These are phyloP conservation scores for Ophiostoma fasciatum DNA, from an alignment of 2,329 filamentous ascomycete species.

Conservation along the genomic window DNA sequence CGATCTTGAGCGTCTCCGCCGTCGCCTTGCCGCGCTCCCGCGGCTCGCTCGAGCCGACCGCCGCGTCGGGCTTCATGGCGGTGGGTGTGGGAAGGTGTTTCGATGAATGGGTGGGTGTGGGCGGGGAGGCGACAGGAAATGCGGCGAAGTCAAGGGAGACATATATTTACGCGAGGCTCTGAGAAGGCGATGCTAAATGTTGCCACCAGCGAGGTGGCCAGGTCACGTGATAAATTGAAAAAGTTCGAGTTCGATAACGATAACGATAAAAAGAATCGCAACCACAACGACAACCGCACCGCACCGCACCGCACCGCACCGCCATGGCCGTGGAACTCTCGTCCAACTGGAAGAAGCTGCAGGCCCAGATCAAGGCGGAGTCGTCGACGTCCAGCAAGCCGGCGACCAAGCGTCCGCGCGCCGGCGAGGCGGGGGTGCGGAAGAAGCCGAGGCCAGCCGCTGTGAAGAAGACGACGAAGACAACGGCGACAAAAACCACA, in stretches of 20 bases:
- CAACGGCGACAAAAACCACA: slow-evolving; percentile 3
- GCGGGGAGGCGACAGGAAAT: no score
- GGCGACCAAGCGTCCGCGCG: slow-evolving; percentile 7
- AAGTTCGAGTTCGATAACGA: no score
- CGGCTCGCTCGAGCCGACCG: slow-evolving; percentile 41
- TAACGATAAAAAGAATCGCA: not conserved
- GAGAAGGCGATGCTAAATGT: no score
- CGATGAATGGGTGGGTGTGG: not conserved
- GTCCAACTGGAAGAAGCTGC: slow-evolving; percentile 67
- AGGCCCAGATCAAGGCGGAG: slow-evolving; percentile 42
- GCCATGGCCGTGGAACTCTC: slow-evolving; percentile 36
- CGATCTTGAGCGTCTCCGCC: slow-evolving; percentile 58
- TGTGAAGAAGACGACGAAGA: slow-evolving; percentile 28
- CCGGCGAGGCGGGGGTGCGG: slow-evolving; percentile 7
- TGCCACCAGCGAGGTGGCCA: no score
- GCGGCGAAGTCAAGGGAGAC: no score
- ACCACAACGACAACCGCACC: not conserved
- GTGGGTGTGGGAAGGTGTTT: not conserved
- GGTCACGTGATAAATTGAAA: no score
- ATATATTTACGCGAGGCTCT: no score
- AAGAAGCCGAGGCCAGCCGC: no score
- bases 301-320: not conserved
- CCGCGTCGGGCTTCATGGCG: slow-evolving; percentile 31
- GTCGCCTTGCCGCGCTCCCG: slow-evolving; percentile 70
- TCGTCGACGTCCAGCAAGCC: slow-evolving; percentile 20